A percentile compares a stretch with the other conserved stretches of the same genome.
phyloP scores from a whole-genome alignment of 148 eudicot genomes.

The Chenopodium suecicum region DNA sequence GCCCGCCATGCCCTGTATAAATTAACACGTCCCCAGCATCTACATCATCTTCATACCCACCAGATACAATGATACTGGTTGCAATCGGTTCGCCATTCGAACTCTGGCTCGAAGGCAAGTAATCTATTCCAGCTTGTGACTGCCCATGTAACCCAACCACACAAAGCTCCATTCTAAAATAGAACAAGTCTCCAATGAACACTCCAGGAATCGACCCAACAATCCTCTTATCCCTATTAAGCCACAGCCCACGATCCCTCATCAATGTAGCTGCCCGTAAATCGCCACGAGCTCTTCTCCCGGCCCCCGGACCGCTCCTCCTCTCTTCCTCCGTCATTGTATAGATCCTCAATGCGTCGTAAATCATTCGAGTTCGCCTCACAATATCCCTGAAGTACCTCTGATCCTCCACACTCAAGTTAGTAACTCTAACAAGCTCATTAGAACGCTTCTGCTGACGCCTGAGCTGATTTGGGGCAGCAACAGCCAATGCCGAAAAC shows the following conservation, averaged over 20 bases:
- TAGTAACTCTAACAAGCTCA: constrained; percentile 69
- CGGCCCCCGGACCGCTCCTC: constrained; percentile 27
- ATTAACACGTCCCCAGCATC: constrained; percentile 75
- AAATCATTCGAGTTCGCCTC: constrained; percentile 61
- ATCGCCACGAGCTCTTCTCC: constrained; percentile 60
- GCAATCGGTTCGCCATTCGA: constrained; percentile 91
- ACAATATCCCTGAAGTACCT: constrained; percentile 56
- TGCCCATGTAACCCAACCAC: constrained; percentile 89
- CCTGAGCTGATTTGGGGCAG: constrained; percentile 6
- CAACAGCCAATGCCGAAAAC: constrained; percentile 17
- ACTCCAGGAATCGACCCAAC: constrained; percentile 89
- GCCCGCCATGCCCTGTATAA: constrained; percentile 93
- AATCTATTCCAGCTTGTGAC: constrained; percentile 86
- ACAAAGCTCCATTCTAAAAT: constrained; percentile 79
- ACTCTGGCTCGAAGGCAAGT: constrained; percentile 62
- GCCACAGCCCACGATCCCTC: constrained; percentile 68
- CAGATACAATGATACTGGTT: constrained; percentile 80
- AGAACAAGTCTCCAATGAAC: constrained; percentile 74
- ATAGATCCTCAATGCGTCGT: constrained; percentile 56
- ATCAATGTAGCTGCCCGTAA: constrained; percentile 53
- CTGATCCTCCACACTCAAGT: constrained; percentile 48
- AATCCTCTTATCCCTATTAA: constrained; percentile 71
- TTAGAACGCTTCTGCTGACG: constrained; percentile 47
- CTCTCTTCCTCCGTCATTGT: constrained; percentile 49
- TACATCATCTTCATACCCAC: constrained; percentile 93